phyloP scores from a whole-genome alignment of 192 early-diverging fungal genomes.

The Umbelopsis sp. region DNA sequence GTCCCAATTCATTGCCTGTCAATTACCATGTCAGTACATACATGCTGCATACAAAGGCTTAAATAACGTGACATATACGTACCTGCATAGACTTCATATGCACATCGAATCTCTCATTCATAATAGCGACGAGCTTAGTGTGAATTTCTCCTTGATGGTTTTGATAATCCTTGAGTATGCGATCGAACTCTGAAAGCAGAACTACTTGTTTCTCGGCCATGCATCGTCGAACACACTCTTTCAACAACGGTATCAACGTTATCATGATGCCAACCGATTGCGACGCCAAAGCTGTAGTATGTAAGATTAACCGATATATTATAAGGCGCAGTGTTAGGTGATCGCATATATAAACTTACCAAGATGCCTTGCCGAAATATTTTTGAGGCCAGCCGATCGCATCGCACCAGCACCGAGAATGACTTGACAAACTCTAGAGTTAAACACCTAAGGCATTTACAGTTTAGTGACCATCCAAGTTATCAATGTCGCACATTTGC shows the following conservation, averaged over 20 bases:
- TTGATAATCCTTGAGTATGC: slow-evolving; percentile 75
- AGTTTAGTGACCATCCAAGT: neutral
- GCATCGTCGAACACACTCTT: slow-evolving; percentile 68
- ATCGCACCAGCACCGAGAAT: slow-evolving; percentile 98
- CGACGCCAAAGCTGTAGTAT: slow-evolving; percentile 75
- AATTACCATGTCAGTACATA: neutral
- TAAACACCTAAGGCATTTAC: slow-evolving; percentile 70
- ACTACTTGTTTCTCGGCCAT: slow-evolving; percentile 80
- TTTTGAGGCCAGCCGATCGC: slow-evolving; percentile 94
- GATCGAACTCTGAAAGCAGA: slow-evolving; percentile 89
- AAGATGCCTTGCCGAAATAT: slow-evolving; percentile 96
- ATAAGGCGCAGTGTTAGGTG: neutral
- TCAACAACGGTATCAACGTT: slow-evolving; percentile 82
- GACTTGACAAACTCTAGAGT: slow-evolving; percentile 93
- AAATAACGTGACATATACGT: slow-evolving; percentile 1
- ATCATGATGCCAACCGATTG: slow-evolving; percentile 90
- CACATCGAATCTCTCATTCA: slow-evolving; percentile 84
- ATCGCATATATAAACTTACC: slow-evolving; percentile 57
- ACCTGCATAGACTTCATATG: slow-evolving; percentile 78
- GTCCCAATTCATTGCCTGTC: slow-evolving; percentile 12
- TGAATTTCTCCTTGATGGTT: slow-evolving; percentile 94
- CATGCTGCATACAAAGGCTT: slow-evolving; percentile 60
- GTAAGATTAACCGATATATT: neutral
- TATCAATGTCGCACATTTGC: neutral
- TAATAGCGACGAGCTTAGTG: slow-evolving; percentile 89